Base-by-base conservation (phyloP, 345 rosid species). In the Trapa incisa region DNA sequence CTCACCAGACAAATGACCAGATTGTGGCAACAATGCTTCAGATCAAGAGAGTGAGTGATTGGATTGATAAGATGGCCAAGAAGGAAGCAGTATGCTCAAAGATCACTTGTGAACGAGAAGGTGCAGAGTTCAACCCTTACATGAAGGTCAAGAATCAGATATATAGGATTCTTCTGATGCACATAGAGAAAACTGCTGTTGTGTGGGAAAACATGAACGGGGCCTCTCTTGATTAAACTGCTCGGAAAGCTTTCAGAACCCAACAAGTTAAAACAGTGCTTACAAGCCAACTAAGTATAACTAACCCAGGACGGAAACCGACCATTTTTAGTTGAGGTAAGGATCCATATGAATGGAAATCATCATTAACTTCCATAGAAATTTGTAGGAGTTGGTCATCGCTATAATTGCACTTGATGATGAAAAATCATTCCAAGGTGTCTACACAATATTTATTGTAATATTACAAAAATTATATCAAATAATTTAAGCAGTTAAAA, bases 11-110 rank as follows among this genome's bases (percentile, higher is more conserved):
- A 13, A 83, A 81, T 70, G 68, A 71, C 29, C 79, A 80, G 64
- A 78, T 78, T 42, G 79, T 78, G 13, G 84, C 77, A 53, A 78
- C 71, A 38, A 80, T 91, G 95, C 73, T 45, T 57, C 83, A 63
- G 73, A 77, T 86, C n/a, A 88, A 86, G 81, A 75, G 78, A 72
- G 77, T 88, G 68, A 82, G 79, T 71, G 87, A 85, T 53, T 86
- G 86, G 89, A 71, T 91, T 42, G 95, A 86, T 48, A 41, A 54
- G 61, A 75, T 77, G 75, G 75, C 29, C 2, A 73, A 57, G 9
- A 65, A 73, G 47, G 69, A 73, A 39, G 70, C 61, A 5, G 39
- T 6, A 10, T 45, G 69, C 45, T 68, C 69, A 29, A 74, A 65
- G 60, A 68, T 61, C 1, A 67, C 75, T 32, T 74, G 62, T 8